Base-by-base conservation (phyloP, 1,284 basidiomycete genomes). In the Pisolithus thermaeus region DNA sequence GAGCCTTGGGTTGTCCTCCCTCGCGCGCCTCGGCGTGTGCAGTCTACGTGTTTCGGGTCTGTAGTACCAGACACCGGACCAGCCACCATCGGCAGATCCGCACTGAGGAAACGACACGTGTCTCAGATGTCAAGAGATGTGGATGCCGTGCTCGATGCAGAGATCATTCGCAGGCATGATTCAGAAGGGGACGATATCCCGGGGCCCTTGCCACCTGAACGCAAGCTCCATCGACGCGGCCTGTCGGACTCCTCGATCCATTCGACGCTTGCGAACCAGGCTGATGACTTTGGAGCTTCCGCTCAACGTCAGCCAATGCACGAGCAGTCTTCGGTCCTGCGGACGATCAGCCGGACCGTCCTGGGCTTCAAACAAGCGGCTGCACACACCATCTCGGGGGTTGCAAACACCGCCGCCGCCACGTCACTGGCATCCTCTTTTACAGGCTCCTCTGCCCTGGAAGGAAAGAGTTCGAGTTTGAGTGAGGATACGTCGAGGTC, bases 171-270 rank as follows among this genome's bases (percentile, higher is more conserved):
- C 8, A 61, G 60, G 35, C 58, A 62, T 5, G 62, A 64, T 28
- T 69, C 61, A 14, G 73, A 71, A 39, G 69, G 64, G n/a, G 65
- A 77, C 67, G 54, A 66, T 32, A 52, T 73, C 4, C 53, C 64
- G 36, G 67, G 70, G 4, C 75, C 77, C 46, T 64, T 84, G 12
- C 41, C 41, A 16, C 69, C 85, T n/a, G 77, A 87, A 52, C 80
- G 85, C 25, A 83, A 81, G 4, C 73, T 95, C 5, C 80, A 83
- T 20, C 79, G 87, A 16, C 78, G 93, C 49, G 91, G 92, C 1
- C 69, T 96, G 38, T 92, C 88, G 1, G 94, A 97, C 66, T 93
- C 92, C 5, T 93, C 90, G 1, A 92, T 97, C 54, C 87, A 84
- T 55, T 88, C 90, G 1, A 89, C 89, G 0, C 94, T 88, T 67